Evolutionary conservation across 2,329 filamentous ascomycete genomes (phyloP), one percentile per base, ranked within the genome.

Genomic region (Geosmithia flava): DNA sequence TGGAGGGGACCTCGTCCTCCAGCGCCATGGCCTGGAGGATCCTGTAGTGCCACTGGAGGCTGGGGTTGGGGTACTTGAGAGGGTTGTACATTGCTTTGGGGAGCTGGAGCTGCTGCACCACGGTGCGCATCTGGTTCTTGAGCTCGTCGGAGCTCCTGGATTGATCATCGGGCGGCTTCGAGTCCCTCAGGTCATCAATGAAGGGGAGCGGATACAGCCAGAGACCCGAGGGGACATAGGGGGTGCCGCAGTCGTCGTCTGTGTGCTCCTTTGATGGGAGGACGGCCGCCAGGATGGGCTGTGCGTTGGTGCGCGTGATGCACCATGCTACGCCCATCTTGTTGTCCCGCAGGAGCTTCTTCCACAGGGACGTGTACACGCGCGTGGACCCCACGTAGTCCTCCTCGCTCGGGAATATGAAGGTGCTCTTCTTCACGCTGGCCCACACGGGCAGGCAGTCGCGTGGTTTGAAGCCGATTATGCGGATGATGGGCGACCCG

Each of bases 41-140:
- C 52, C 81, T 83, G 70, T 97, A 98, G 68, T 97, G 93, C 90
- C 91, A 98, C 66, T 98, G 93, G 20, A 98, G 72, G 8, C 86
- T 78, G 10, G 90, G 89, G 52, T 98, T 98, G 0, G 93, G 87
- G 58, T 96, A 97, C 58, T 85, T 93, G 1, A 72, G 70, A 1
- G 91, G 90, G 54, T 95, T 85, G 59, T 94, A 98, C 30, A 78
- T 72, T 6, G 78, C 89, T 58, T 87, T 90, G 0, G 93, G 93
- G 7, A 98, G 77, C 60, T 95, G 88, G 1, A 96, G 70, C 55
- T 95, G 88, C 60, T 93, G 84, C 2, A 96, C 71, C 3, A 96
- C 78, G 6, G 75, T 75, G 45, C 87, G 78, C 90, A 96, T 96
- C 39, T 78, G 74, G 57, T 94, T 87, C 13, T 84, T 83, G 8